Percentiles rank a stretch among this genome's conserved stretches.
These are phyloP conservation scores for Lodderomyces jiufengensis DNA, from an alignment of 1,139 yeast species.

Conservation along the genomic window DNA sequence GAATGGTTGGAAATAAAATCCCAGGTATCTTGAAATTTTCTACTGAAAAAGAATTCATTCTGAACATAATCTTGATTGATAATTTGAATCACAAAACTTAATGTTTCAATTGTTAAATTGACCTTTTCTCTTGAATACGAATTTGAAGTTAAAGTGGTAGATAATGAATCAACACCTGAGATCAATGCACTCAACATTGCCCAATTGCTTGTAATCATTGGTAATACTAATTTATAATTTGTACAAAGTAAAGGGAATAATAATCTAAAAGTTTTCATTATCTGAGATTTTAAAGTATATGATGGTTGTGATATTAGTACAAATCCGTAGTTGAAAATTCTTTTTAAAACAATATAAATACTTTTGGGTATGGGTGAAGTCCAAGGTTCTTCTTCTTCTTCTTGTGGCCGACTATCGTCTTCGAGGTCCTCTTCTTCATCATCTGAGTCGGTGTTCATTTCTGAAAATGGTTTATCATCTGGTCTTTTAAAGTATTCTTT, in stretches of 20 bases:
- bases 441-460: conserved; percentile 43
- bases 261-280: conserved; percentile 48
- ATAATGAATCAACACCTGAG: conserved; percentile 17
- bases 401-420: conserved; percentile 22
- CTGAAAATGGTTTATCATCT: conserved; percentile 34
- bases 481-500: conserved; percentile 34
- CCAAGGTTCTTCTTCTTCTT: conserved; percentile 44
- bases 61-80: conserved; percentile 26
- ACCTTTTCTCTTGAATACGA: conserved; percentile 10
- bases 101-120: conserved; percentile 16
- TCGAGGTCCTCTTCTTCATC: conserved; percentile 34
- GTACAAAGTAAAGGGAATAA: conserved; percentile 64
- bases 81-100: conserved; percentile 26
- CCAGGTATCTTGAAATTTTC: conserved; percentile 38
- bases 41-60: conserved; percentile 30
- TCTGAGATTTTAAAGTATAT: conserved; percentile 48
- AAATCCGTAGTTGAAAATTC: conserved; percentile 67
- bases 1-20: conserved; percentile 22
- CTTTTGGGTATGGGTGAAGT: conserved; percentile 57
- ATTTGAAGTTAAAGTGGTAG: conserved; percentile 11
- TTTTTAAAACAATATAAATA: conserved; percentile 55
- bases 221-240: conserved; percentile 55
- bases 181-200: conserved; percentile 30
- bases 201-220: conserved; percentile 72
- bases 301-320: conserved; percentile 70